Percentiles rank a stretch among this genome's conserved stretches.
Conservation (phyloP, 108 stramenopile species). For the Discostella stelligeroides region DNA sequence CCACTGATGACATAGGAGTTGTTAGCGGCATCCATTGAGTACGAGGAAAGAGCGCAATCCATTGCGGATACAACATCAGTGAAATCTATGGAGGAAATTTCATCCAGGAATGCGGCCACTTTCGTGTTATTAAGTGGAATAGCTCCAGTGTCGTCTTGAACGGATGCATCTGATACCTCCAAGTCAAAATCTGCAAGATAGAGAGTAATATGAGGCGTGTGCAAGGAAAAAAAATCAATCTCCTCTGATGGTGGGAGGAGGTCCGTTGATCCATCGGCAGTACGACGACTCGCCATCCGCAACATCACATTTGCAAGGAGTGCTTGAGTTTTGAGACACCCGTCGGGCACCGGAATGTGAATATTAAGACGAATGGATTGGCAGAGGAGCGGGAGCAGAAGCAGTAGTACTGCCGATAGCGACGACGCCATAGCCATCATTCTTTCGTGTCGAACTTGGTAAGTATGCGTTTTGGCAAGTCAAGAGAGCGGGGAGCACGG, state of each 20-base stretch:
- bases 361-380: conserved; percentile 35
- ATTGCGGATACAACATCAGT: neutral
- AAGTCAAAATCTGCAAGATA: conserved; percentile 55
- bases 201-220: conserved; percentile 50
- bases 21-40: neutral
- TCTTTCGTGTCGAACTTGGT: too few species aligned
- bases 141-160: neutral
- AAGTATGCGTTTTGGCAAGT: too few species aligned
- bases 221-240: conserved; percentile 38
- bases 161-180: neutral
- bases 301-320: conserved; percentile 35
- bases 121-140: neutral
- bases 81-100: conserved; percentile 19
- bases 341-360: conserved; percentile 34
- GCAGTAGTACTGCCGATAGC: neutral
- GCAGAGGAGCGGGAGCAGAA: neutral
- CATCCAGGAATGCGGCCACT: neutral
- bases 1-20: conserved; percentile 16
- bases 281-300: conserved; percentile 9
- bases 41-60: conserved; percentile 13
- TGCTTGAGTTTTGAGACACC: conserved; percentile 33
- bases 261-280: neutral
- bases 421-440: neutral
- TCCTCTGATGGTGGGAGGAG: conserved; percentile 9
- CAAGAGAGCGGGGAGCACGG: too few species aligned